Evolutionary conservation across 2,329 filamentous ascomycete genomes (phyloP), one percentile per base, ranked within the genome.

Genomic region (Fusarium poae): DNA sequence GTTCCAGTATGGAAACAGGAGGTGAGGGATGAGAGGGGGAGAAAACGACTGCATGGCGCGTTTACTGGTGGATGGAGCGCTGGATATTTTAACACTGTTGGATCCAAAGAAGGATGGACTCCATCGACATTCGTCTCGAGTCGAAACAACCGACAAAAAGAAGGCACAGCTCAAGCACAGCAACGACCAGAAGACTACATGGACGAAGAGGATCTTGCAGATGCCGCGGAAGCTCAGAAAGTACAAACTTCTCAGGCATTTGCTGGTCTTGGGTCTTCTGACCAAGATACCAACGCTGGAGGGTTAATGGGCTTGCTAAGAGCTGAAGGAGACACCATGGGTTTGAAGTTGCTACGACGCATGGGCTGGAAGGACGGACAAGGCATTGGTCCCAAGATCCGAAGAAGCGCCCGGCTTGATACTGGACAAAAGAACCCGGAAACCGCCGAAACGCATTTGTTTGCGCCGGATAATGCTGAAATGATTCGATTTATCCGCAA

Each of bases 1-100:
- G 88, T 97, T 18, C 96, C 96, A 0, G 81, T 97, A n/a, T 98
- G 96, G 94, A 97, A 98, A 82, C 96, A 99, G 83, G 95, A 97
- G 77, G 94, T 97, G 77, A 92, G 91, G 62, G 96, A 99, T 80
- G 96, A 97, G 77, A 90, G 90, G 70, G 96, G 96, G 18, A 86
- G 94, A 72, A 95, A 97, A 80, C 89, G 96, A 55, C 85, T 99
- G 5, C 96, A 99, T 79, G 96, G 96, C 68, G 96, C 96, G 67
- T 99, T 99, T 77, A 97, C 94, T 2, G 96, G 96, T 72, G 96
- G 96, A 30, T 99, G 92, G 82, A 97, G 94, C 83, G 96, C 96
- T 83, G 96, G 96, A 72, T 97, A 98, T 81, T 98, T 96, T 82
- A 99, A 99, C 78, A 97, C 94, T 7, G 96, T 98, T 72, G 96